Conservation (phyloP, 768 basidiomycete genomes). For the Rhodotorula toruloides region DNA sequence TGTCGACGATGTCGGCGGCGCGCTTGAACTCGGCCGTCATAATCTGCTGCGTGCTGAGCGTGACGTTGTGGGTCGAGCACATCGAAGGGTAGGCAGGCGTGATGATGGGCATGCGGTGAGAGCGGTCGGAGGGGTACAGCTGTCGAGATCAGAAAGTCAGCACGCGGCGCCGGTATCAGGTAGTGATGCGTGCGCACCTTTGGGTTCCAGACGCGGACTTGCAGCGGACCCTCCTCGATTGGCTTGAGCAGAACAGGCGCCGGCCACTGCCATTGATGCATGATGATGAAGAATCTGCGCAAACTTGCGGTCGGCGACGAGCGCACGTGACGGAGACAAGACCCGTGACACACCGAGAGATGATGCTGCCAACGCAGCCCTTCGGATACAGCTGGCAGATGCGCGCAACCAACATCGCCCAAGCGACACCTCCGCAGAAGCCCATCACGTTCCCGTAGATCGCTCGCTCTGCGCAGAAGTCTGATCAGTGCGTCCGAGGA, state of each 20-base stretch:
- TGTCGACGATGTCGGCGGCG: constrained; percentile 89
- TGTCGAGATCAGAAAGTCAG: constrained; percentile 42
- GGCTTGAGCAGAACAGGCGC: constrained; percentile 95
- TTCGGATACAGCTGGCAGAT: constrained; percentile 98
- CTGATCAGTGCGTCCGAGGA: too few relatives aligned
- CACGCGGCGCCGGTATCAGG: not conserved
- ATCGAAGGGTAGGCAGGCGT: constrained; percentile 98
- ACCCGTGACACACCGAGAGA: constrained; percentile 57
- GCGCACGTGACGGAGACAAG: too few relatives aligned
- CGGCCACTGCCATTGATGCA: constrained; percentile 98
- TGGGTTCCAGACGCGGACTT: constrained; percentile 97
- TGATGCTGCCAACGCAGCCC: constrained; percentile 86
- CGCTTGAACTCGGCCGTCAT: constrained; percentile 93
- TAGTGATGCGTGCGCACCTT: constrained; percentile 55
- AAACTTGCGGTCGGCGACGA: not conserved
- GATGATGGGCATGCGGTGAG: constrained; percentile 99
- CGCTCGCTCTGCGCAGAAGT: constrained; percentile 66
- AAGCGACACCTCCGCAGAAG: constrained; percentile 95
- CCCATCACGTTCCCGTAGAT: constrained; percentile 98
- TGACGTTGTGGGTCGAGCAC: constrained; percentile 98
- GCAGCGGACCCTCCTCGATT: constrained; percentile 89
- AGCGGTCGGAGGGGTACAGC: constrained; percentile 83
- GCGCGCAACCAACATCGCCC: constrained; percentile 97
- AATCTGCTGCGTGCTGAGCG: constrained; percentile 87
- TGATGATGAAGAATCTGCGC: constrained; percentile 79